Percentiles rank a stretch among this genome's conserved stretches.
phyloP scores from a whole-genome alignment of 495 filamentous ascomycete genomes.

The Penicillium coffeae region DNA sequence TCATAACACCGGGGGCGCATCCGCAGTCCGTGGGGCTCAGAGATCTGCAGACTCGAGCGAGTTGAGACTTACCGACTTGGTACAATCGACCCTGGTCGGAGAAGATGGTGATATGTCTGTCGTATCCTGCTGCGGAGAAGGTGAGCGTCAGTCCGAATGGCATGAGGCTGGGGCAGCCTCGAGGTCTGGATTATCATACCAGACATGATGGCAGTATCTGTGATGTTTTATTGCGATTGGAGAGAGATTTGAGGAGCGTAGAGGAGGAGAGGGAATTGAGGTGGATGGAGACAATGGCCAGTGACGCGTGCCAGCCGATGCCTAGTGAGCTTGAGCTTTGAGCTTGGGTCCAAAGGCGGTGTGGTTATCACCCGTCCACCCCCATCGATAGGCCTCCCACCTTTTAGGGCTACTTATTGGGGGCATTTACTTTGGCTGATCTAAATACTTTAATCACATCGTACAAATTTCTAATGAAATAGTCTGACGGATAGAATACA shows the following conservation, averaged over 20 bases:
- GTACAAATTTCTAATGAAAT: too few species aligned
- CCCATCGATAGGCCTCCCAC: not conserved
- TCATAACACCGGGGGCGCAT: slow-evolving; percentile 5
- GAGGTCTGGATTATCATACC: slow-evolving; percentile 25
- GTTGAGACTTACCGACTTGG: slow-evolving; percentile 84
- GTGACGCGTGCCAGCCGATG: slow-evolving; percentile 44
- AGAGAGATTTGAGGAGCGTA: slow-evolving; percentile 8
- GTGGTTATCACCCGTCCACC: not conserved
- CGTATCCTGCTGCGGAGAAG: slow-evolving; percentile 68
- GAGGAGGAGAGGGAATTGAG: slow-evolving; percentile 20
- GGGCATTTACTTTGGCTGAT: too few species aligned
- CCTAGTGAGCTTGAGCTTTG: slow-evolving; percentile 40
- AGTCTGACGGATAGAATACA: too few species aligned
- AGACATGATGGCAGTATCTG: slow-evolving; percentile 36
- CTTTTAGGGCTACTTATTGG: too few species aligned
- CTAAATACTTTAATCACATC: too few species aligned
- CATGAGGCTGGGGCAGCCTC: slow-evolving; percentile 22
- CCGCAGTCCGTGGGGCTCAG: not conserved
- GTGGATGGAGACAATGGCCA: not conserved
- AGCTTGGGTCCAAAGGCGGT: slow-evolving; percentile 15
- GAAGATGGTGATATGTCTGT: slow-evolving; percentile 99
- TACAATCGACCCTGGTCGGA: slow-evolving; percentile 97
- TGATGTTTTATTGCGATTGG: slow-evolving; percentile 9
- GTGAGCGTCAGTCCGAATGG: slow-evolving; percentile 33
- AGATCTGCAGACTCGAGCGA: not conserved